Conservation (phyloP, 139 green algal genomes). For the Zygnema circumcarinatum region DNA sequence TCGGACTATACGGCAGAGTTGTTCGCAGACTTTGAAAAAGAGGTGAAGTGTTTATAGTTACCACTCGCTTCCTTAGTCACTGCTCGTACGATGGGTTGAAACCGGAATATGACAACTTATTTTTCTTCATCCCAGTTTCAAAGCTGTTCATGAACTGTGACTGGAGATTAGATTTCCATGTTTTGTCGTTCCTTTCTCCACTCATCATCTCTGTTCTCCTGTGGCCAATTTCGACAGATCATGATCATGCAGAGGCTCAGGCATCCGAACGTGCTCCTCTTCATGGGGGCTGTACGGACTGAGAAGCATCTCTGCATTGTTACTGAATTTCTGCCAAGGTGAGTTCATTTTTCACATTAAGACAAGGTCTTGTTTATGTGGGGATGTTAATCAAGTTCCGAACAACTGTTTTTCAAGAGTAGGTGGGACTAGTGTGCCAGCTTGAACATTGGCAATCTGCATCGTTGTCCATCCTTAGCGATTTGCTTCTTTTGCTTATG, state of each 20-base stretch:
- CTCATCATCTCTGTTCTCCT: too few species aligned
- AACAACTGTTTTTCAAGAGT: background rate
- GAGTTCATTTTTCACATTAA: background rate
- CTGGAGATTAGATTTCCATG: too few species aligned
- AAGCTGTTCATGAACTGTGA: too few species aligned
- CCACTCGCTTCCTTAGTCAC: too few species aligned
- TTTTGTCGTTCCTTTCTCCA: too few species aligned
- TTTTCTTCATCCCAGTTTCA: too few species aligned
- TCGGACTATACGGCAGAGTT: constrained; percentile 13
- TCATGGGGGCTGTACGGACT: constrained; percentile 59
- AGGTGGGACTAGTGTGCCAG: background rate
- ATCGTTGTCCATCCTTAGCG: background rate
- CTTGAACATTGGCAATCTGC: background rate
- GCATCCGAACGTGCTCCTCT: constrained; percentile 67
- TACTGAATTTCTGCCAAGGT: constrained; percentile 43
- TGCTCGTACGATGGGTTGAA: too few species aligned
- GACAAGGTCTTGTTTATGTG: background rate
- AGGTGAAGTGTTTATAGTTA: constrained; percentile 26
- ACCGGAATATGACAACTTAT: too few species aligned
- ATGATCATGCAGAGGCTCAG: constrained; percentile 66
- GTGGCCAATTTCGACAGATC: constrained; percentile 43
- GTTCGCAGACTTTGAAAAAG: constrained; percentile 48
- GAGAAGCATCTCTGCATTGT: constrained; percentile 35
- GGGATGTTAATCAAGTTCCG: background rate
- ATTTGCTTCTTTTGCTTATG: background rate